phyloP scores from a whole-genome alignment of 2,329 filamentous ascomycete genomes.

The Proliferodiscus dingleyae region DNA sequence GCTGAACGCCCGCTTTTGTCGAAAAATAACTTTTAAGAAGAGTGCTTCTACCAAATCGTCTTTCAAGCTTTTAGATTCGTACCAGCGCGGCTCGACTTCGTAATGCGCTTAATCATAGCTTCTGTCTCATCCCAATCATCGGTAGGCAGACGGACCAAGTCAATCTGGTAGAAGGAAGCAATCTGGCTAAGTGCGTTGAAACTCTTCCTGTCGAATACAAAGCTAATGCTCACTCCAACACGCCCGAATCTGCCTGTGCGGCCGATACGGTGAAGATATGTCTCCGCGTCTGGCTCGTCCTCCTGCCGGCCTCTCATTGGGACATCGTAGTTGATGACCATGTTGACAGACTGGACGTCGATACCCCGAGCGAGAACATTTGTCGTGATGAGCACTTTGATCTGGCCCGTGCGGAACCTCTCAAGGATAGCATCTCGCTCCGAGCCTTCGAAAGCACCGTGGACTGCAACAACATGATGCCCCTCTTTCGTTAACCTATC shows the following conservation, averaged over 20 bases:
- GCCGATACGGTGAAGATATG: slow-evolving; percentile 95
- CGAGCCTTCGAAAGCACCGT: slow-evolving; percentile 78
- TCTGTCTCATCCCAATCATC: slow-evolving; percentile 91
- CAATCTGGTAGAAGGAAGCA: slow-evolving; percentile 71
- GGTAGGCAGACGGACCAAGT: slow-evolving; percentile 75
- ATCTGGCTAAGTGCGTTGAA: slow-evolving; percentile 78
- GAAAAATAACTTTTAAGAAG: background rate
- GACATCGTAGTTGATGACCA: slow-evolving; percentile 97
- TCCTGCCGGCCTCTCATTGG: slow-evolving; percentile 73
- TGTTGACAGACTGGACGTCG: slow-evolving; percentile 86
- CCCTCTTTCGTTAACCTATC: slow-evolving; percentile 81
- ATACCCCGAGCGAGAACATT: slow-evolving; percentile 96
- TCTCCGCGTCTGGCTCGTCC: slow-evolving; percentile 82
- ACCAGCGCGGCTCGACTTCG: slow-evolving; percentile 64
- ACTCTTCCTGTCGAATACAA: slow-evolving; percentile 81
- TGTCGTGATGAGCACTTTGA: slow-evolving; percentile 96
- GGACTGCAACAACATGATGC: slow-evolving; percentile 85
- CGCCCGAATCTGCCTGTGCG: slow-evolving; percentile 95
- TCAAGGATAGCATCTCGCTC: slow-evolving; percentile 82
- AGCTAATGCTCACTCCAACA: slow-evolving; percentile 92
- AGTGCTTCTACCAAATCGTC: background rate
- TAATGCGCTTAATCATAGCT: slow-evolving; percentile 72
- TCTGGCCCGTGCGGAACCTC: slow-evolving; percentile 77
- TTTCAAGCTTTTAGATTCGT: slow-evolving; percentile 36
- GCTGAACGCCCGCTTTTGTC: slow-evolving; percentile 10